These are phyloP conservation scores for Tulasnella sp. DNA, from an alignment of 768 basidiomycete species.

Conservation along the genomic window DNA sequence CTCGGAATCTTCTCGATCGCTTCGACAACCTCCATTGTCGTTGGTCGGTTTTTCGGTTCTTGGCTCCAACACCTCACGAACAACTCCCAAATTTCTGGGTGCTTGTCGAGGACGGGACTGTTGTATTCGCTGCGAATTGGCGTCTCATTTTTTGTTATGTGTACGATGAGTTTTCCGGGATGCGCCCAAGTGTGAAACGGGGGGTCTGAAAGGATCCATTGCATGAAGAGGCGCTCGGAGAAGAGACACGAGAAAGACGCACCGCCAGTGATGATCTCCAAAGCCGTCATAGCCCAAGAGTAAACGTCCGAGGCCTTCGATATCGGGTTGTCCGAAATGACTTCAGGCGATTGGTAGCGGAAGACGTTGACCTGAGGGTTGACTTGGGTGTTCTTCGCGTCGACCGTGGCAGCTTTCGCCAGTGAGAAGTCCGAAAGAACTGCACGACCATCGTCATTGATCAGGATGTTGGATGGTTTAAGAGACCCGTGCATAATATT, in stretches of 20 bases:
- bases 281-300: slow-evolving; percentile 33
- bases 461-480: slow-evolving; percentile 25
- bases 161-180: neutral
- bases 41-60: neutral
- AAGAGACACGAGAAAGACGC: neutral
- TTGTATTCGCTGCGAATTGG: neutral
- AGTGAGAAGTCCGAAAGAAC: slow-evolving; percentile 31
- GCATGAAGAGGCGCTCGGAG: neutral
- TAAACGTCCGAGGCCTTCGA: slow-evolving; percentile 28
- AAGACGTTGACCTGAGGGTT: neutral
- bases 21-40: neutral
- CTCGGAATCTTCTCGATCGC: neutral
- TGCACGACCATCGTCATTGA: slow-evolving; percentile 10
- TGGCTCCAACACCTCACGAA: slow-evolving; percentile 11
- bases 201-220: neutral
- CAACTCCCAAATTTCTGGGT: slow-evolving; percentile 17
- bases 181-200: slow-evolving; percentile 9
- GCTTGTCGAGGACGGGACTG: neutral
- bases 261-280: slow-evolving; percentile 24
- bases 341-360: slow-evolving; percentile 25
- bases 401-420: neutral
- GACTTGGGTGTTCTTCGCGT: neutral
- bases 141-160: neutral
- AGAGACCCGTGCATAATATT: slow-evolving; percentile 24
- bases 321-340: neutral